phyloP scores from a whole-genome alignment of 176 grass and related monocot genomes.

The Tillandsia leiboldiana region DNA sequence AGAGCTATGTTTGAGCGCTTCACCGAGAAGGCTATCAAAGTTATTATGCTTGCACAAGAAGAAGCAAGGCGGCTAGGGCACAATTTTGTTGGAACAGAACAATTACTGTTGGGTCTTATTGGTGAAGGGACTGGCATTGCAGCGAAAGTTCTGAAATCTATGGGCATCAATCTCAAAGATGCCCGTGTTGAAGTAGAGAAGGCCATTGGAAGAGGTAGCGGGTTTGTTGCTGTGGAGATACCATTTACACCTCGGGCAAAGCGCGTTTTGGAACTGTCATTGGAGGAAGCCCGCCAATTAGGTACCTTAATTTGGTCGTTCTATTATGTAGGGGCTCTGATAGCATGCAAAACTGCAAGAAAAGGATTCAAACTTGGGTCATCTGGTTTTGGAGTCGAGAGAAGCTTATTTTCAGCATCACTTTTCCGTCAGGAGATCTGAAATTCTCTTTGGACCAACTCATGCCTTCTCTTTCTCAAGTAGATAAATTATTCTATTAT shows the following conservation, averaged over 20 bases:
- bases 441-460: too few relatives aligned
- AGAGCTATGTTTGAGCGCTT: constrained; percentile 83
- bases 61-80: constrained; percentile 81
- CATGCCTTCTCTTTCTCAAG: too few relatives aligned
- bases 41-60: constrained; percentile 94
- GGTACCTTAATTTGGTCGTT: constrained; percentile 26
- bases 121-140: constrained; percentile 88
- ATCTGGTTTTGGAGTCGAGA: neutral
- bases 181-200: constrained; percentile 89
- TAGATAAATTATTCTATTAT: too few relatives aligned
- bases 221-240: constrained; percentile 98
- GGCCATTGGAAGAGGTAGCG: constrained; percentile 82
- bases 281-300: constrained; percentile 92
- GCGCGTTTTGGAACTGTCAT: constrained; percentile 77
- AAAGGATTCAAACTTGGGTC: too few relatives aligned
- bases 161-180: constrained; percentile 97
- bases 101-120: constrained; percentile 80
- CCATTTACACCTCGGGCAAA: constrained; percentile 98
- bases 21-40: constrained; percentile 94
- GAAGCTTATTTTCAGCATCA: neutral
- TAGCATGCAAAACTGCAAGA: neutral
- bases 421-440: too few relatives aligned
- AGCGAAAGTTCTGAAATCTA: constrained; percentile 88
- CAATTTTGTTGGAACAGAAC: constrained; percentile 96
- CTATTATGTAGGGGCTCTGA: neutral